Conservation (phyloP, 768 basidiomycete genomes). For the Trametes meyenii region DNA sequence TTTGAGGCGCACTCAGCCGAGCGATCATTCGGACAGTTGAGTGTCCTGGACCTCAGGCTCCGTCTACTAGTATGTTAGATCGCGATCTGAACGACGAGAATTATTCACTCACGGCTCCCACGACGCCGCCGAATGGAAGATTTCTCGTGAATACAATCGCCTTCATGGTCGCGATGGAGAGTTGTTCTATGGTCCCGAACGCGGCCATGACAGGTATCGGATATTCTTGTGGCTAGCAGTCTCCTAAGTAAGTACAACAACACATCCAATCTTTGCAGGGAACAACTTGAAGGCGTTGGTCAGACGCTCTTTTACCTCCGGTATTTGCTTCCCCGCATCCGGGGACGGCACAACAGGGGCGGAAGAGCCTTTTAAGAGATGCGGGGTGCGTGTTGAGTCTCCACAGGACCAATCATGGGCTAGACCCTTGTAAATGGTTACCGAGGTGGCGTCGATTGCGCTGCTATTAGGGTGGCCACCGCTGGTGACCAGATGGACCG, state of each 20-base stretch:
- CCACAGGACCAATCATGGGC: slow-evolving; percentile 5
- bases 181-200: too few species aligned
- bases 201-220: too few species aligned
- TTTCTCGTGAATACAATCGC: too few species aligned
- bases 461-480: neutral
- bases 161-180: too few species aligned
- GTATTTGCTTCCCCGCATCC: neutral
- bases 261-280: neutral
- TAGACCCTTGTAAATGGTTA: neutral
- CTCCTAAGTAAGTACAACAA: neutral
- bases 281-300: neutral
- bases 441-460: neutral
- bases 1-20: neutral
- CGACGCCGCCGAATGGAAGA: too few species aligned
- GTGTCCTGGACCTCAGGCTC: too few species aligned
- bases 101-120: too few species aligned
- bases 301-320: neutral
- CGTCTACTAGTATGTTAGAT: neutral
- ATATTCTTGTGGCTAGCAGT: too few species aligned
- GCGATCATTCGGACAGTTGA: neutral
- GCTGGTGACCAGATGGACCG: too few species aligned
- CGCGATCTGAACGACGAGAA: neutral
- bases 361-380: neutral
- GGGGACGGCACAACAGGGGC: neutral
- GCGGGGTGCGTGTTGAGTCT: too few species aligned